Base-by-base conservation (phyloP, 164 flowering plant species). In the Dillenia turbinata region DNA sequence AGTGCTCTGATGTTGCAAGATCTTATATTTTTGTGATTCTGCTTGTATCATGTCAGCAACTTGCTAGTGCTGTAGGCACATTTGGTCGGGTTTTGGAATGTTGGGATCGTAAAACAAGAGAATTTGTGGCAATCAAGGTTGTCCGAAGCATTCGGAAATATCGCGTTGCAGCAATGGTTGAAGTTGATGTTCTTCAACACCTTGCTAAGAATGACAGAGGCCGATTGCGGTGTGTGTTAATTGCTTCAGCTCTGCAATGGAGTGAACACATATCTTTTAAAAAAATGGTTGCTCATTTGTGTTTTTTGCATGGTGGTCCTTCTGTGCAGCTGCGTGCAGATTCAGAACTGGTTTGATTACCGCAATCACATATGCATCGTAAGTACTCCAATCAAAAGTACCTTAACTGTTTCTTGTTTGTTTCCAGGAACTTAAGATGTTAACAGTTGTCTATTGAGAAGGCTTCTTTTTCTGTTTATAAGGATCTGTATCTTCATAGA, bases 41-140 rank as follows among this genome's bases (percentile, higher is more conserved):
- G 62, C 71, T 75, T 78, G 66, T 75, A 60, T 71, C 75, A 68
- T 75, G 57, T 82, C 77, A 79, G 82, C 81, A 71, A 73, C 64
- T 74, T 84, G 83, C 83, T 83, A 69, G 78, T 88, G 66, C 77
- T 88, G 88, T 79, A 93, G 98, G 98, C 84, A 93, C 98, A 51
- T 90, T 90, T 80, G 94, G 96, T 53, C 94, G 87, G 51, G 96
- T 93, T 63, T 82, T 93, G 88, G 96, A 93, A 73, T 93, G 98
- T 76, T 89, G 90, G 96, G 98, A 93, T 66, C 85, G 88, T 52
- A 68, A 87, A 73, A 75, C 73, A 53, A 73, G 68, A 17, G 90
- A 85, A 22, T 65, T 62, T 69, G 97, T 93, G 58, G 96, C 97
- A 10, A 75, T 90, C 64, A 93, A 93, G 72, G 84, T 93, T 45